Conservation (phyloP, 2,329 filamentous ascomycete genomes). For the Stagonosporopsis cucurbitacearum region DNA sequence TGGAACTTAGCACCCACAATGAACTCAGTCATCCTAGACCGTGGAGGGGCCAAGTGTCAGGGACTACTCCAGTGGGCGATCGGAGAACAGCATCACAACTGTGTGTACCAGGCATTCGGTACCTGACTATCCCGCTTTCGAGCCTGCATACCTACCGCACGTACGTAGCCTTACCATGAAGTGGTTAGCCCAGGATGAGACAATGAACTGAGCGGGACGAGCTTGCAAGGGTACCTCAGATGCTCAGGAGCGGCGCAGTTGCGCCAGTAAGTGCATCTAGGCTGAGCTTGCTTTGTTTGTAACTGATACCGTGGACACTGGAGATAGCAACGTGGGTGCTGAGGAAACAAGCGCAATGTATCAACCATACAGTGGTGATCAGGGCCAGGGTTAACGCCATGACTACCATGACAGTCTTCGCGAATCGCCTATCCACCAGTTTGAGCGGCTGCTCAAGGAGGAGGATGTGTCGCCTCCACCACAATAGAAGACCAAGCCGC, state of each 20-base stretch:
- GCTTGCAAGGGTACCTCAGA: slow-evolving; percentile 21
- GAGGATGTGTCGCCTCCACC: not conserved
- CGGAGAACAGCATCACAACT: slow-evolving; percentile 15
- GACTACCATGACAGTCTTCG: not conserved
- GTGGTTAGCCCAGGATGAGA: slow-evolving; percentile 19
- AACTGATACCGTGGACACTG: too few species aligned
- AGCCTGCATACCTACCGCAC: slow-evolving; percentile 19
- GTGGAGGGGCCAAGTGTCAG: slow-evolving; percentile 14
- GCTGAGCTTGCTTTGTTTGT: slow-evolving; percentile 21
- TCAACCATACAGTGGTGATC: not conserved
- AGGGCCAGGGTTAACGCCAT: not conserved
- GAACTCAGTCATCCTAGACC: slow-evolving; percentile 3
- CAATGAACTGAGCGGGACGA: slow-evolving; percentile 26
- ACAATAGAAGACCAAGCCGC: not conserved
- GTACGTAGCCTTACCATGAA: slow-evolving; percentile 19
- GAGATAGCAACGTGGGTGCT: slow-evolving; percentile 9
- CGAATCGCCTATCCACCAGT: not conserved
- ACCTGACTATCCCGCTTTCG: slow-evolving; percentile 23
- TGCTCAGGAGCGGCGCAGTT: slow-evolving; percentile 21
- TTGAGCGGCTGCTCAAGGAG: not conserved
- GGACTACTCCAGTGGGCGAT: slow-evolving; percentile 19
- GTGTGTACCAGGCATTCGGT: slow-evolving; percentile 22
- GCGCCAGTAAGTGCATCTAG: slow-evolving; percentile 3
- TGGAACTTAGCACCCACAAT: slow-evolving; percentile 4
- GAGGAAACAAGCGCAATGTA: not conserved